Evolutionary conservation across 768 basidiomycete species (phyloP), one percentile per base, ranked within the genome.

Genomic region (Tulasnella sp.): DNA sequence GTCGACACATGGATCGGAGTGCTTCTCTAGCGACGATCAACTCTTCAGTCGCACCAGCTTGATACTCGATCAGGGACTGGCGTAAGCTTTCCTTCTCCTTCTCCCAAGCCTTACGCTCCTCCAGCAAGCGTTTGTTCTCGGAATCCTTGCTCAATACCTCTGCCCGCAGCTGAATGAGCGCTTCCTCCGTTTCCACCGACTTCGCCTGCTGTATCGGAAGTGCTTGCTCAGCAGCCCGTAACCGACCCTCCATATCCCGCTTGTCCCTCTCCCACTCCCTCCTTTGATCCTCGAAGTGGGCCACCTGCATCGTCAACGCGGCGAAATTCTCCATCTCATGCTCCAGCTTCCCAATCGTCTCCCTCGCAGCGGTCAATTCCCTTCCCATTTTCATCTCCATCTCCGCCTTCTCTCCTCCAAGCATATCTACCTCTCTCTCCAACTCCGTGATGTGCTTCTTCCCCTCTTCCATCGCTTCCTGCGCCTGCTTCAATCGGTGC

Each of bases 331-430:
- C 77, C 26, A 83, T 65, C 55, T 86, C 80, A 56, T 73, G 69
- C 69, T 84, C 78, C 54, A 88, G 66, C 1, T 78, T 75, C 17
- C 72, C 70, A 44, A 85, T 80, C 34, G 78, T 82, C 50, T 86
- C 85, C 66, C 86, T 80, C 0, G 84, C 81, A 48, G 70, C 77
- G 67, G 84, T 82, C 41, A 85, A 70, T 61, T 88, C 86, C 74
- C 83, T 74, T 1, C 75, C 75, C 73, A 84, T 74, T 62, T 77
- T 76, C 1, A 81, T 81, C 68, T 86, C 82, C 13, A 83, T 72
- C 64, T 85, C 78, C 51, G 81, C 77, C 71, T 86, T 88, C 68
- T 89, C 88, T 56, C 84, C 67, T 60, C 72, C 74, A 49, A 86
- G 70, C 62, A 82, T 71, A 9, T 81, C 78, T 53, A 88, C 64